Conservation (phyloP, 176 grass and related monocot species). For the Oryza glumipatula region DNA sequence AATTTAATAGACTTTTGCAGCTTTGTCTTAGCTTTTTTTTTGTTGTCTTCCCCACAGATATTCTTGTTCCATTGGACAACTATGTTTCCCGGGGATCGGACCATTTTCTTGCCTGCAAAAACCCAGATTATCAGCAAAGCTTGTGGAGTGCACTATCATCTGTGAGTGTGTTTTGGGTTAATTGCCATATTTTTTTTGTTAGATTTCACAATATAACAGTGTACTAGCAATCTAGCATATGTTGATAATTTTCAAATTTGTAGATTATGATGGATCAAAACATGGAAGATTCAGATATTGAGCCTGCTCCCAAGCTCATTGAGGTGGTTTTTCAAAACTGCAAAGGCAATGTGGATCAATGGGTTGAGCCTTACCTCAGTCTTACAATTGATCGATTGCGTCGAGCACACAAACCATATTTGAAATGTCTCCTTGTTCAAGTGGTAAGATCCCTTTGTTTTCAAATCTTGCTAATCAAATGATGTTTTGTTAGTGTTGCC, state of each 20-base stretch:
- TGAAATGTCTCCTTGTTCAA: conserved; percentile 87
- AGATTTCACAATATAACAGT: neutral
- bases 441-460: conserved; percentile 56
- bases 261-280: conserved; percentile 85
- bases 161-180: conserved; percentile 46
- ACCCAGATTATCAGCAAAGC: conserved; percentile 88
- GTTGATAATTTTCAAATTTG: conserved; percentile 25
- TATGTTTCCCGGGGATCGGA: conserved; percentile 80
- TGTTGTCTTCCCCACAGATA: conserved; percentile 54
- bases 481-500: neutral
- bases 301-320: conserved; percentile 85
- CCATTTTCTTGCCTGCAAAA: conserved; percentile 81
- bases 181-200: neutral
- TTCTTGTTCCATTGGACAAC: conserved; percentile 90
- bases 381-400: conserved; percentile 72
- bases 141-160: conserved; percentile 77
- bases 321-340: conserved; percentile 94
- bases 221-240: conserved; percentile 1
- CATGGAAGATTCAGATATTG: conserved; percentile 90
- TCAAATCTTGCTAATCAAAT: neutral
- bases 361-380: conserved; percentile 77
- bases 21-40: conserved; percentile 18
- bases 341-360: conserved; percentile 81
- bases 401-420: conserved; percentile 63
- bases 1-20: neutral